Conservation (phyloP, 2,329 filamentous ascomycete genomes). For the Hypomyces rosellus region DNA sequence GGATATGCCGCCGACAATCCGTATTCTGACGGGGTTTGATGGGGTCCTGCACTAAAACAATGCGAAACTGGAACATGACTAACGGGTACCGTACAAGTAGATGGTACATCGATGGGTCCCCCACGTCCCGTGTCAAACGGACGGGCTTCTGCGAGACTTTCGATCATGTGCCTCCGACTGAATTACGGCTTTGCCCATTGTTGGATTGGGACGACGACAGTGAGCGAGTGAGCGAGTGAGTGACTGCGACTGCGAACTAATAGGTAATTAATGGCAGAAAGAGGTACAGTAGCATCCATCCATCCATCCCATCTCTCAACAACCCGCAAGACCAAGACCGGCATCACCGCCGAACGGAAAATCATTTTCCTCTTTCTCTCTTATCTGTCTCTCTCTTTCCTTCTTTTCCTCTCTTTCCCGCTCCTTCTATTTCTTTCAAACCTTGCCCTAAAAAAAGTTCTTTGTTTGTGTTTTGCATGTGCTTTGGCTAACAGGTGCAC, state of each 20-base stretch:
- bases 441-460: no score
- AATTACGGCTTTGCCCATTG: conserved; percentile 5
- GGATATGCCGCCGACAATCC: conserved; percentile 5
- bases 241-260: no score
- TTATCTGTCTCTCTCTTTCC: neutral
- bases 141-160: conserved; percentile 4
- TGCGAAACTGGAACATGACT: neutral
- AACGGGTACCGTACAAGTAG: conserved; percentile 2
- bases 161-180: conserved; percentile 10
- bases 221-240: no score
- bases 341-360: neutral
- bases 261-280: no score
- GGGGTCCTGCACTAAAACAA: no score
- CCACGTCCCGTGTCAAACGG: conserved; percentile 10
- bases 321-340: no score
- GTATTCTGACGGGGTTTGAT: neutral
- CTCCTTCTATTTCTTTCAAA: neutral
- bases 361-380: neutral
- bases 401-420: neutral
- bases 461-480: no score
- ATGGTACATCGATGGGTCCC: conserved; percentile 4
- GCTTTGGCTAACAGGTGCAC: no score
- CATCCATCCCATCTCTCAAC: no score
- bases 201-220: neutral
- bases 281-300: no score